phyloP scores from a whole-genome alignment of 768 basidiomycete species.

The Hypsizygus marmoreus region DNA sequence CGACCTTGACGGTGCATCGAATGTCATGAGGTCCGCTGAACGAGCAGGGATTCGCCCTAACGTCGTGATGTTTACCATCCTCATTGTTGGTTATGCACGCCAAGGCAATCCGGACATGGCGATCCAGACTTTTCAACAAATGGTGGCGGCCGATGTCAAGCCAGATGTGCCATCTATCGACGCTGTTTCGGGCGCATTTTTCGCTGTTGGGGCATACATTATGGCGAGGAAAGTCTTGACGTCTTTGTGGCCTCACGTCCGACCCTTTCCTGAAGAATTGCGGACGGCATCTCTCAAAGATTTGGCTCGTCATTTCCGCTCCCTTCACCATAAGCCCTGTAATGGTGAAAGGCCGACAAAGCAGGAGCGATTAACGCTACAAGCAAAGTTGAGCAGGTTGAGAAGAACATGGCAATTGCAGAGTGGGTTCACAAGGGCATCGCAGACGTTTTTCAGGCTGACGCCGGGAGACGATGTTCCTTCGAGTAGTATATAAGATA shows the following conservation, averaged over 20 bases:
- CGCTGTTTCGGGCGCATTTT: conserved; percentile 69
- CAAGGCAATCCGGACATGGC: conserved; percentile 56
- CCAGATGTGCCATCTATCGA: conserved; percentile 77
- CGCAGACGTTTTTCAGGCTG: background rate
- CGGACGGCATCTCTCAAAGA: conserved; percentile 43
- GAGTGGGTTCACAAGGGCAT: background rate
- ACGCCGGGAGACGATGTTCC: too few species aligned
- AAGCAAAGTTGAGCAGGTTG: conserved; percentile 33
- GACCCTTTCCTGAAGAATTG: conserved; percentile 59
- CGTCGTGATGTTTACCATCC: conserved; percentile 73
- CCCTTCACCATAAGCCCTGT: conserved; percentile 26
- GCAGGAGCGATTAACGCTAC: conserved; percentile 35
- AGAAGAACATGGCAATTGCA: conserved; percentile 7
- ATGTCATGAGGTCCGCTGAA: conserved; percentile 53
- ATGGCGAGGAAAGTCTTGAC: conserved; percentile 57
- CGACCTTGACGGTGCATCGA: conserved; percentile 57
- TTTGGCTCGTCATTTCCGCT: conserved; percentile 51
- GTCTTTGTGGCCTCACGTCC: conserved; percentile 64
- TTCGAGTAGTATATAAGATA: conserved; percentile 2
- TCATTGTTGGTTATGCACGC: conserved; percentile 73
- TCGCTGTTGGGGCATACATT: conserved; percentile 51
- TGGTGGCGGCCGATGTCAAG: conserved; percentile 59
- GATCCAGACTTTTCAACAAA: conserved; percentile 55
- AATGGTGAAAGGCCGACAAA: conserved; percentile 25
- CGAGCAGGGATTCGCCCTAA: conserved; percentile 56